phyloP scores from a whole-genome alignment of 1,139 yeast genomes.

The Geotrichum phurueaensis region DNA sequence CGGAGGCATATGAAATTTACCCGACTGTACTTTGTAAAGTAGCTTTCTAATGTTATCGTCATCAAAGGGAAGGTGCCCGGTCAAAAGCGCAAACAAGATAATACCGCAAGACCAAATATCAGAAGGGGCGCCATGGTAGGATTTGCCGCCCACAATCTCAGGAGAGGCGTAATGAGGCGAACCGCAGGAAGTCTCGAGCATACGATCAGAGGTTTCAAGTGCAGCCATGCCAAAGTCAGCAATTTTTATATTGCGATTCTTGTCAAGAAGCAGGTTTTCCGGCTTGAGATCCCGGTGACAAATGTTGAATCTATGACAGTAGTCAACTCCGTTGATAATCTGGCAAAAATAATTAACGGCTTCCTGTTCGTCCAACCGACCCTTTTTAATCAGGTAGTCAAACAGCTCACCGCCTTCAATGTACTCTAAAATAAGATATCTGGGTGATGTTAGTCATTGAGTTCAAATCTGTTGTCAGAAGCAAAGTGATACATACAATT shows the following conservation, averaged over 20 bases:
- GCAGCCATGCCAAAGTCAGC: slow-evolving; percentile 99
- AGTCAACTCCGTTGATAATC: slow-evolving; percentile 83
- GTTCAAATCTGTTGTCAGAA: neutral
- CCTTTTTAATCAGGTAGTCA: slow-evolving; percentile 82
- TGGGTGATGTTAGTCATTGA: slow-evolving; percentile 4
- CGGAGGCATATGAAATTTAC: slow-evolving; percentile 77
- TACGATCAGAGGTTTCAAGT: slow-evolving; percentile 67
- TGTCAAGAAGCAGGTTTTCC: slow-evolving; percentile 82
- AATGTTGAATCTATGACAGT: slow-evolving; percentile 90
- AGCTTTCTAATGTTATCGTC: slow-evolving; percentile 88
- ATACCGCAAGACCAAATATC: slow-evolving; percentile 99
- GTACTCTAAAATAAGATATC: slow-evolving; percentile 81
- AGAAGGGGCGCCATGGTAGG: slow-evolving; percentile 93
- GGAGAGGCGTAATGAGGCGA: slow-evolving; percentile 99
- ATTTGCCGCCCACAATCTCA: slow-evolving; percentile 90
- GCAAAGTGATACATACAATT: slow-evolving; percentile 39
- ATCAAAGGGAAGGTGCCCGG: slow-evolving; percentile 95
- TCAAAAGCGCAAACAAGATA: slow-evolving; percentile 81
- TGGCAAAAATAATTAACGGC: slow-evolving; percentile 89
- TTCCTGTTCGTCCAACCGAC: slow-evolving; percentile 80
- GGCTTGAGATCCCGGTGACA: slow-evolving; percentile 93
- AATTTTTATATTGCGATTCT: slow-evolving; percentile 70
- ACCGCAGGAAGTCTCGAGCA: slow-evolving; percentile 93
- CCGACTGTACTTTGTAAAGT: slow-evolving; percentile 83
- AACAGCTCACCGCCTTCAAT: slow-evolving; percentile 97